Conservation (phyloP, 768 basidiomycete species). For the Pulveroboletus frians region DNA sequence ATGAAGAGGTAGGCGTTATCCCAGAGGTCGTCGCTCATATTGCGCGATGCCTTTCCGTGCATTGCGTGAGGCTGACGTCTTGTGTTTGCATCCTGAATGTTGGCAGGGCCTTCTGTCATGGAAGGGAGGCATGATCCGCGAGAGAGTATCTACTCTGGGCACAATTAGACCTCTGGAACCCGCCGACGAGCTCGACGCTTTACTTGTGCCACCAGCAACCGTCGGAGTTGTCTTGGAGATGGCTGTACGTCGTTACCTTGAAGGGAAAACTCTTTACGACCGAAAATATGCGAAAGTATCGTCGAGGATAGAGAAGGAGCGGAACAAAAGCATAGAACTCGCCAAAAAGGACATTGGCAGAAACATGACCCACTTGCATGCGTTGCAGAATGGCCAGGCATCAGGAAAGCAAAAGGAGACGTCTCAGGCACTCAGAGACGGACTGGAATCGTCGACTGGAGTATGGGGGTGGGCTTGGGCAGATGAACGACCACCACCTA, state of each 20-base stretch:
- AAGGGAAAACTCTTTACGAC: constrained; percentile 54
- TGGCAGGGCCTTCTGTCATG: constrained; percentile 34
- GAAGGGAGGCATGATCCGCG: constrained; percentile 76
- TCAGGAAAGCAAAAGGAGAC: constrained; percentile 19
- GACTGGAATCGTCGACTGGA: constrained; percentile 40
- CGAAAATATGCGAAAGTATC: constrained; percentile 58
- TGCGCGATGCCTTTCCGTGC: neutral
- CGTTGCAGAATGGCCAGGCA: constrained; percentile 13
- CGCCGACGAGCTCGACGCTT: constrained; percentile 56
- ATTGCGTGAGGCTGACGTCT: neutral
- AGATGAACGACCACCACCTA: constrained; percentile 81
- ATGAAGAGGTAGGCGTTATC: constrained; percentile 38
- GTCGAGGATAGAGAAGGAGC: constrained; percentile 58
- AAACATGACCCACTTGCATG: constrained; percentile 46
- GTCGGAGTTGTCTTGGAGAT: constrained; percentile 76
- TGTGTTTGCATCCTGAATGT: neutral
- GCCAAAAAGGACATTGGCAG: constrained; percentile 58
- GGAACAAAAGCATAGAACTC: constrained; percentile 58
- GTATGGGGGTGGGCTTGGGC: constrained; percentile 86
- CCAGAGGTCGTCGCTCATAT: neutral
- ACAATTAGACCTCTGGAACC: constrained; percentile 79
- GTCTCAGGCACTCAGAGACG: constrained; percentile 24
- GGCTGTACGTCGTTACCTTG: constrained; percentile 70
- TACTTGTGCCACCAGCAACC: constrained; percentile 57
- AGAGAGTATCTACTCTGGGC: constrained; percentile 80